Evolutionary conservation across 2,329 filamentous ascomycete species (phyloP), one percentile per base, ranked within the genome.

Genomic region (Penicillium sp.): DNA sequence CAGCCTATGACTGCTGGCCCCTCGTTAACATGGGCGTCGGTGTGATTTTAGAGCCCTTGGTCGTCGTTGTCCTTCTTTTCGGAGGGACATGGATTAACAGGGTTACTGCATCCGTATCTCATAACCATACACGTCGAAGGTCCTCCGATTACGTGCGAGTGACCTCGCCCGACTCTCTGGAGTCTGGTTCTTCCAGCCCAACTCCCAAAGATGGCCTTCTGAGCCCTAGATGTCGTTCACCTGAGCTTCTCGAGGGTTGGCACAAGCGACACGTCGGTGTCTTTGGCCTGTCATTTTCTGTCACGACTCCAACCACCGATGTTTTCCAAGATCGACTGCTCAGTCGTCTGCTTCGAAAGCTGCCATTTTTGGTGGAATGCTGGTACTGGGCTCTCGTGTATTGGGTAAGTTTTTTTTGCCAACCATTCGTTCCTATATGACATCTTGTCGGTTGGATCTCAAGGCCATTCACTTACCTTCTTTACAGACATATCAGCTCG

Each of bases 321-420:
- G 71, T 80, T 6, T 86, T 84, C 61, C 75, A 78, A 55, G 76
- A 80, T 53, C 78, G 80, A 41, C 68, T 84, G 10, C 72, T 87
- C 44, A 86, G 82, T 63, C 76, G 84, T 4, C 58, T 89, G 31
- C 75, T 89, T 12, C 76, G 76, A 49, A 84, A 81, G 62, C 81
- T 87, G 56, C 86, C 87, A 0, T 89, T 89, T 63, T 67, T 89
- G 25, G 82, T 83, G 1, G 87, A 89, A 68, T 84, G 81, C 35
- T 89, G 85, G 84, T 89, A 89, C 60, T 89, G 86, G 86, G 81
- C 82, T 2, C 71, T 88, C 54, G 83, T 89, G 44, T 89, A 89
- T 72, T 89, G 86, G 84, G 85, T 88, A 77, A 60, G 79, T 64
- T 27, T n/a, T 27, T n/a, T 27, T 47, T n/a, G 15, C 15, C 15